Evolutionary conservation across 2,329 filamentous ascomycete genomes (phyloP).

Genomic region (Gliomastix tumulicola): DNA sequence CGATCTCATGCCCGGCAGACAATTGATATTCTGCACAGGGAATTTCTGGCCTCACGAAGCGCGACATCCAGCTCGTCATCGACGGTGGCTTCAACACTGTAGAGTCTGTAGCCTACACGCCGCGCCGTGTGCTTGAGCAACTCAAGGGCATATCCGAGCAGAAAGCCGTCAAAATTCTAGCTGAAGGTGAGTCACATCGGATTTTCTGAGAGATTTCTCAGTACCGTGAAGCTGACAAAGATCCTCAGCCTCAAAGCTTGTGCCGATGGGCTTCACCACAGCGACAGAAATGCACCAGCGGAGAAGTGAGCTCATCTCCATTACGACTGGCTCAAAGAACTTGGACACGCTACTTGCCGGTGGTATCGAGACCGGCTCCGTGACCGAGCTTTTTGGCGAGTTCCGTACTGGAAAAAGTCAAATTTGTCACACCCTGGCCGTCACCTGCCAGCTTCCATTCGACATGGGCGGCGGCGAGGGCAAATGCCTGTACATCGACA

Average conservation of each 20-base stretch:
- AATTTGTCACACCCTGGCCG: constrained; percentile 96
- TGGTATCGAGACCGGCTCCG: constrained; percentile 92
- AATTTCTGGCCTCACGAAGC: constrained; percentile 80
- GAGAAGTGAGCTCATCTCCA: constrained; percentile 93
- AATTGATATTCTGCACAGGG: constrained; percentile 48
- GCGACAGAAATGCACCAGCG: constrained; percentile 98
- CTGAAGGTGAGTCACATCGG: constrained; percentile 62
- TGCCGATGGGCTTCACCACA: constrained; percentile 98
- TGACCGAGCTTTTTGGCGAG: constrained; percentile 97
- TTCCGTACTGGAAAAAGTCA: constrained; percentile 98
- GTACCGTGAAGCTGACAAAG: no score
- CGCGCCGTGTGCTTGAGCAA: constrained; percentile 77
- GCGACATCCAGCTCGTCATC: constrained; percentile 87
- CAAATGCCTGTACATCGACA: constrained; percentile 98
- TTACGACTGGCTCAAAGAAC: constrained; percentile 96
- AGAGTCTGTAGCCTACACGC: constrained; percentile 88
- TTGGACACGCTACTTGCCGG: constrained; percentile 91
- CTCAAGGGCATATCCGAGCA: constrained; percentile 98
- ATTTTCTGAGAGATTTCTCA: no score
- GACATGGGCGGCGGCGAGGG: constrained; percentile 99
- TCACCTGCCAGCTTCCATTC: constrained; percentile 95
- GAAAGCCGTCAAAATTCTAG: constrained; percentile 86
- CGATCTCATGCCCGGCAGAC: neutral
- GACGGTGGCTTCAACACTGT: constrained; percentile 95
- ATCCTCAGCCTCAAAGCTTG: constrained; percentile 83